Evolutionary conservation across 768 basidiomycete species (phyloP), one percentile per base, ranked within the genome.

Genomic region (Tylopilus balloui): DNA sequence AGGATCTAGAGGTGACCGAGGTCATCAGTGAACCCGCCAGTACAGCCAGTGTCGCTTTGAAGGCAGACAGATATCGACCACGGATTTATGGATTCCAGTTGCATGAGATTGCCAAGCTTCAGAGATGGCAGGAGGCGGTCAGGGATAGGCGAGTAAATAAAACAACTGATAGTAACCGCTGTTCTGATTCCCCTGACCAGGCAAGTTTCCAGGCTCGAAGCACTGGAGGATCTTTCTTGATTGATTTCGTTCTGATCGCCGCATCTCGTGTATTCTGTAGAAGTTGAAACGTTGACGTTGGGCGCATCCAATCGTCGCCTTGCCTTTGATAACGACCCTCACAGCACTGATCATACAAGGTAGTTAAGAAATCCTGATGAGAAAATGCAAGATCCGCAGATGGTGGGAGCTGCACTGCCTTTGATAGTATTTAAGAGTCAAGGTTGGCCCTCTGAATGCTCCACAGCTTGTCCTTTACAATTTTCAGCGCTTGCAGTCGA

Each of bases 41-140:
- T 61, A 96, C 93, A 3, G 84, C 92, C 11, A 76, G 72, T 37
- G 89, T 81, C 3, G 94, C 94, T 8, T 61, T 88, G 48, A 95
- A 95, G 71, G 90, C 91, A 23, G 96, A 98, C 64, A 68, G 92
- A 56, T 94, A 96, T 67, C 77, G 89, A 46, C 94, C 95, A 27
- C 83, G 84, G 63, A 94, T 98, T 45, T 98, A 97, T 69, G 96
- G 96, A 2, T 99, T 99, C 78, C 91, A 93, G 69, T 73, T 98
- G 29, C 80, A 97, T 61, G 96, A 98, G 73, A 84, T 81, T 51
- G 95, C 95, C 15, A 94, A 87, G 68, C 69, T 96, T 57, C 88
- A 93, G 65, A 75, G 94, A 60, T 99, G 96, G 96, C 92, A 98
- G 68, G 91, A 92, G 70, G 94, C 91, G 4, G 80, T 87, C 31